Evolutionary conservation across 345 rosid species (phyloP).

Genomic region (Citropsis articulata): DNA sequence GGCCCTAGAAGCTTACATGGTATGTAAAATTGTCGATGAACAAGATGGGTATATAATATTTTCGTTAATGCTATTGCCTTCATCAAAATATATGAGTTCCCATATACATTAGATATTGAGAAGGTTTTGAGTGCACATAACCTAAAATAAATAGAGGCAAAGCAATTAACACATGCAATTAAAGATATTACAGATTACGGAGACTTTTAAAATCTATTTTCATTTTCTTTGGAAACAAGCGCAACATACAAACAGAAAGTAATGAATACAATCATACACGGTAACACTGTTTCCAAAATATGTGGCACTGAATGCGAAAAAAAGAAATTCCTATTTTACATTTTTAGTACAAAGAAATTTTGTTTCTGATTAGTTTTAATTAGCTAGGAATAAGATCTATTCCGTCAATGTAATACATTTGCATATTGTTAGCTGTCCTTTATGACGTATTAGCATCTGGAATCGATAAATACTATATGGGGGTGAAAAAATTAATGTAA

Average conservation of each 20-base stretch:
- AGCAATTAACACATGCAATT: neutral
- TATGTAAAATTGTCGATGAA: neutral
- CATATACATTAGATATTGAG: neutral
- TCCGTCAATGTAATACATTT: neutral
- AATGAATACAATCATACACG: neutral
- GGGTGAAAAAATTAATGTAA: neutral
- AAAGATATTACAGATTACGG: neutral
- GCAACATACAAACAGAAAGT: neutral
- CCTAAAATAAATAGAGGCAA: neutral
- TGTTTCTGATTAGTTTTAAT: neutral
- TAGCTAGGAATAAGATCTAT: neutral
- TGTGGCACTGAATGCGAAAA: neutral
- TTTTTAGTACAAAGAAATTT: neutral
- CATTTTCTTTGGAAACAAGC: neutral
- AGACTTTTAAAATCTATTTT: neutral
- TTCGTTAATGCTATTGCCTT: neutral
- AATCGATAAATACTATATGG: neutral
- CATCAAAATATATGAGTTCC: neutral
- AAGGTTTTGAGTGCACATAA: neutral
- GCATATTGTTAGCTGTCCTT: neutral
- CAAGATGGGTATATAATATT: neutral
- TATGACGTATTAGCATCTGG: neutral
- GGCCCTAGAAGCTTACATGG: too few species aligned
- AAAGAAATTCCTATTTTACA: neutral
- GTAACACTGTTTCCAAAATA: neutral